Conservation (phyloP, 2,329 filamentous ascomycete species). For the Aspergillus intermedius region DNA sequence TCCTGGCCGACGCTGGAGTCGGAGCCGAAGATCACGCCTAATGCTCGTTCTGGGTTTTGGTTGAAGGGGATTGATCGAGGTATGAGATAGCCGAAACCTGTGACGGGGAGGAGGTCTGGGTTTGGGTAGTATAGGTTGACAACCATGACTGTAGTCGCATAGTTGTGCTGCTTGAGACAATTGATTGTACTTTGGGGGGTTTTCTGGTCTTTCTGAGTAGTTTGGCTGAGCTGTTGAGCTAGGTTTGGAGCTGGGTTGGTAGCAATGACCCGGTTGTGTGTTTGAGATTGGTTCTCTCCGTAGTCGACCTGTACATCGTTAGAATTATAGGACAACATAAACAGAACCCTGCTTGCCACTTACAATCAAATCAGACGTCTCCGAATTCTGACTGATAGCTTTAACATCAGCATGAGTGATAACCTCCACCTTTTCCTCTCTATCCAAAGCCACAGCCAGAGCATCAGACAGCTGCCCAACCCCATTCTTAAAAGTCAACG, state of each 20-base stretch:
- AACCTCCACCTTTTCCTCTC: slow-evolving; percentile 56
- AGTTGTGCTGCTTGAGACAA: slow-evolving; percentile 37
- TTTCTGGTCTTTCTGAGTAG: slow-evolving; percentile 3
- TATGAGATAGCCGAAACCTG: slow-evolving; percentile 87
- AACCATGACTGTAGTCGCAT: slow-evolving; percentile 77
- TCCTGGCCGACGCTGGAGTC: slow-evolving; percentile 56
- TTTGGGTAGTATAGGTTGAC: slow-evolving; percentile 81
- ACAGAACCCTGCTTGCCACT: slow-evolving; percentile 1
- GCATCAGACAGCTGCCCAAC: slow-evolving; percentile 55
- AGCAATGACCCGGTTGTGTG: slow-evolving; percentile 28
- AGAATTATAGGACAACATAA: background rate
- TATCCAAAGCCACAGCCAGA: slow-evolving; percentile 46
- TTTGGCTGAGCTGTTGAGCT: slow-evolving; percentile 16
- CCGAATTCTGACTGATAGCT: slow-evolving; percentile 32
- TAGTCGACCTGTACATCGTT: slow-evolving; percentile 12
- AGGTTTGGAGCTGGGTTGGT: slow-evolving; percentile 25
- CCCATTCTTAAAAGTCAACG: slow-evolving; percentile 47
- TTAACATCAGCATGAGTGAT: slow-evolving; percentile 45
- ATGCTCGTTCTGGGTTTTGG: slow-evolving; percentile 72
- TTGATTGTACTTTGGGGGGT: slow-evolving; percentile 15
- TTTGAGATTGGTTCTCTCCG: slow-evolving; percentile 3
- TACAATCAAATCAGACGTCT: slow-evolving; percentile 19
- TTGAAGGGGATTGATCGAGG: slow-evolving; percentile 63
- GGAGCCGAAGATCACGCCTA: slow-evolving; percentile 90
- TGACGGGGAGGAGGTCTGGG: slow-evolving; percentile 56